Evolutionary conservation across 805 yeast genomes (phyloP), one percentile per base, ranked within the genome.

Genomic region (Yamadazyma kitorensis): DNA sequence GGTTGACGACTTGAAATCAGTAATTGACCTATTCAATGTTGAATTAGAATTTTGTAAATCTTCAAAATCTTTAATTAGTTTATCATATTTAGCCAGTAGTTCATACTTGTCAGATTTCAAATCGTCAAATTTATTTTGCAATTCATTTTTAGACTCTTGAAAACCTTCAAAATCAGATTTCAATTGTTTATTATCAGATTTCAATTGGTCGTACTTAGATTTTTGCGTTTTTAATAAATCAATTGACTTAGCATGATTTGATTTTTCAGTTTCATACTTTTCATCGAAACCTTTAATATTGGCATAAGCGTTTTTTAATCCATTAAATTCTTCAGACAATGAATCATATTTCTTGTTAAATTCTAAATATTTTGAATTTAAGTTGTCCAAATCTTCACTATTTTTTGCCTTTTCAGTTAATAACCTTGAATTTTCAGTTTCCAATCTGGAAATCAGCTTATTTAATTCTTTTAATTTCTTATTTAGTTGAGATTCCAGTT

Each of bases 401-500:
- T 31, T 17, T 18, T 24, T 40, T 12, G 26, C 17, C 31, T 34
- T 47, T 33, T 30, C 45, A 24, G 6, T 24, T 21, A 18, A 8
- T 17, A 35, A 32, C 18, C 8, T 38, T 58, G 54, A 6, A 39
- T 37, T 48, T 30, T 30, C 36, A 13, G 17, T 31, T n/a, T 39
- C 68, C n/a, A n/a, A n/a, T n/a, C n/a, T n/a, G n/a, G n/a, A n/a
- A n/a, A n/a, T n/a, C n/a, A n/a, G n/a, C n/a, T n/a, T n/a, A n/a
- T n/a, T n/a, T 52, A 12, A 67, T 41, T 1, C 43, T 39, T 9
- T 45, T 37, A 9, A 72, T 54, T 34, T 59, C 55, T 5, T 24
- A 17, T 45, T 43, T n/a, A 61, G 44, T 13, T 51, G 52, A 45
- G 34, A 48, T 40, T 73, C 78, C 10, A 67, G 67, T 4, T 43